Evolutionary conservation across 176 grass and related monocot genomes (phyloP).

Genomic region (Stipa capillata): DNA sequence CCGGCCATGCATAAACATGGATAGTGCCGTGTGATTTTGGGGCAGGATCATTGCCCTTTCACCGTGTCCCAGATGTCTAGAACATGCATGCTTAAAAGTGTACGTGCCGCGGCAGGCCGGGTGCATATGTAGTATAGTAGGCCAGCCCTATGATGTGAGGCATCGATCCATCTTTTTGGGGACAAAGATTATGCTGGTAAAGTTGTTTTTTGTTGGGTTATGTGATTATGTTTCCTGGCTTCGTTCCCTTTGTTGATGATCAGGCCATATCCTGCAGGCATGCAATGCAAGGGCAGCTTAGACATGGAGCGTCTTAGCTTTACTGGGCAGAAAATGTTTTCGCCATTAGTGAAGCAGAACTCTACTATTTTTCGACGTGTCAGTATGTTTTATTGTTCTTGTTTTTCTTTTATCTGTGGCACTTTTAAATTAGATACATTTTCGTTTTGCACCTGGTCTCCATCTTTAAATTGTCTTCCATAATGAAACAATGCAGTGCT

Average conservation of each 20-base stretch:
- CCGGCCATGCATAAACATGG: neutral
- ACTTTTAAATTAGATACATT: no score
- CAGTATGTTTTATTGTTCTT: no score
- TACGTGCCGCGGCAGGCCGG: neutral
- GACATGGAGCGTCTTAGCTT: neutral
- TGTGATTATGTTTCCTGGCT: slow-evolving; percentile 26
- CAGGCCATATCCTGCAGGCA: no score
- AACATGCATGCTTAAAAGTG: slow-evolving; percentile 7
- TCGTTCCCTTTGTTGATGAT: no score
- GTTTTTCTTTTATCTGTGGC: no score
- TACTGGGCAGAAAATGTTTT: neutral
- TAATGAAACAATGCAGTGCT: no score
- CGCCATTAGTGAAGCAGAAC: neutral
- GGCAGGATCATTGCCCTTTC: slow-evolving; percentile 30
- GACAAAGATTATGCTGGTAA: slow-evolving; percentile 19
- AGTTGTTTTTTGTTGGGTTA: slow-evolving; percentile 46
- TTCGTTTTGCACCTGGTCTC: no score
- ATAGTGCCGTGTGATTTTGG: slow-evolving; percentile 15
- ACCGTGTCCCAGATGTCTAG: neutral
- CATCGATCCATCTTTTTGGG: slow-evolving; percentile 8
- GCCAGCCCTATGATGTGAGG: slow-evolving; percentile 16
- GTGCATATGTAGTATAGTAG: neutral
- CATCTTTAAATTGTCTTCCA: no score
- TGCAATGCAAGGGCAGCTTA: neutral
- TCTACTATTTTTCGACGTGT: neutral